These are phyloP conservation scores for Chytridium lagenaria DNA, from an alignment of 371 early-diverging fungal species.

Conservation along the genomic window DNA sequence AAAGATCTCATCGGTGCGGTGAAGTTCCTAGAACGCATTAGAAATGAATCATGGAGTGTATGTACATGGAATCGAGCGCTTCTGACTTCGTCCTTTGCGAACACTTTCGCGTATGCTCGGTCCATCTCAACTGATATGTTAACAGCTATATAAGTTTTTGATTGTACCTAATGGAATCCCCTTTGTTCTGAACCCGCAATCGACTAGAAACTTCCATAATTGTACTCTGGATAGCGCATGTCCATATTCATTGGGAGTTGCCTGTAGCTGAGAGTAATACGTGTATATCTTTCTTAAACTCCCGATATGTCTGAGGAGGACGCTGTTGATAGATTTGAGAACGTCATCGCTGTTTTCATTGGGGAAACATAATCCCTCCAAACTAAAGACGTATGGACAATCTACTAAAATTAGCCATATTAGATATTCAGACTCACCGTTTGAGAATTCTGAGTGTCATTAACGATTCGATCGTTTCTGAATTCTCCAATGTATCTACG, in stretches of 20 bases:
- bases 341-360: constrained; percentile 23
- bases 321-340: constrained; percentile 39
- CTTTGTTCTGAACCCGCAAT: constrained; percentile 35
- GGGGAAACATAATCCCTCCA: constrained; percentile 1
- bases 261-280: constrained; percentile 30
- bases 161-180: constrained; percentile 42
- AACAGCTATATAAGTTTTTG: background rate
- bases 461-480: constrained; percentile 43
- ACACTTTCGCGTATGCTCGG: constrained; percentile 43
- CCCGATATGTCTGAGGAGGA: constrained; percentile 44
- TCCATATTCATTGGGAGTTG: background rate
- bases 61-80: constrained; percentile 28
- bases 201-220: constrained; percentile 46
- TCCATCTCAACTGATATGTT: constrained; percentile 41
- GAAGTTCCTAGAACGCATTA: constrained; percentile 41
- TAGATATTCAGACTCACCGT: too few relatives aligned
- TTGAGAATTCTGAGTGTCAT: constrained; percentile 38
- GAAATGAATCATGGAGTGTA: constrained; percentile 22
- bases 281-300: constrained; percentile 45
- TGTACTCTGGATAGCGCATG: constrained; percentile 36
- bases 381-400: constrained; percentile 40
- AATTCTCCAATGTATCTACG: constrained; percentile 52
- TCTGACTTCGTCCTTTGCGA: constrained; percentile 31
- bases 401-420: constrained; percentile 31
- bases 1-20: constrained; percentile 38